A percentile compares a stretch with the other conserved stretches of the same genome.
Evolutionary conservation across 345 rosid species (phyloP).

Genomic region (Isatis tinctoria): DNA sequence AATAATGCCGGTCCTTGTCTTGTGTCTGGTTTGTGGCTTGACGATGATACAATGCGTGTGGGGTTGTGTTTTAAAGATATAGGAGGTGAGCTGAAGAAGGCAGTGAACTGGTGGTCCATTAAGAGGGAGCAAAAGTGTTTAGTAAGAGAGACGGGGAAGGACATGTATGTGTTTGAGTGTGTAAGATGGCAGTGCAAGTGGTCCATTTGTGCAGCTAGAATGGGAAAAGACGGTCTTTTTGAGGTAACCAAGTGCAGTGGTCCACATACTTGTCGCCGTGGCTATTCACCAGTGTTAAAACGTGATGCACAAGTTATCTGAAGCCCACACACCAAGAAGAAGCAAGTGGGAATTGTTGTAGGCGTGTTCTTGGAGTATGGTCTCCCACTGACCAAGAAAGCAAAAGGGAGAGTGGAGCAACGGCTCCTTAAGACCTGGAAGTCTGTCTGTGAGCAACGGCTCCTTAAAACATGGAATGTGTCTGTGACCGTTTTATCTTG

Average conservation of each 20-base stretch:
- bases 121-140: neutral
- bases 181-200: constrained; percentile 13
- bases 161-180: neutral
- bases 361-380: no score
- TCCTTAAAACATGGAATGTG: no score
- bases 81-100: constrained; percentile 1
- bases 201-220: neutral
- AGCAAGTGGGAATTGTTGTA: no score
- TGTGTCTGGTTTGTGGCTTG: constrained; percentile 7
- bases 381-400: no score
- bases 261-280: constrained; percentile 1
- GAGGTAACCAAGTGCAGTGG: neutral
- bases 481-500: no score
- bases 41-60: neutral
- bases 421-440: no score
- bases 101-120: neutral
- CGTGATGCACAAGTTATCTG: no score
- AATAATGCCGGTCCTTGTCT: no score
- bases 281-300: no score
- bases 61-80: neutral
- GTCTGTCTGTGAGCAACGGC: no score
- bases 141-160: neutral
- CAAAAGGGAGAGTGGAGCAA: no score
- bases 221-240: neutral
- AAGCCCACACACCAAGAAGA: no score